Percentiles rank a stretch among this genome's conserved stretches.
phyloP scores from a whole-genome alignment of 306 rosid genomes.

The Coriaria nepalensis region DNA sequence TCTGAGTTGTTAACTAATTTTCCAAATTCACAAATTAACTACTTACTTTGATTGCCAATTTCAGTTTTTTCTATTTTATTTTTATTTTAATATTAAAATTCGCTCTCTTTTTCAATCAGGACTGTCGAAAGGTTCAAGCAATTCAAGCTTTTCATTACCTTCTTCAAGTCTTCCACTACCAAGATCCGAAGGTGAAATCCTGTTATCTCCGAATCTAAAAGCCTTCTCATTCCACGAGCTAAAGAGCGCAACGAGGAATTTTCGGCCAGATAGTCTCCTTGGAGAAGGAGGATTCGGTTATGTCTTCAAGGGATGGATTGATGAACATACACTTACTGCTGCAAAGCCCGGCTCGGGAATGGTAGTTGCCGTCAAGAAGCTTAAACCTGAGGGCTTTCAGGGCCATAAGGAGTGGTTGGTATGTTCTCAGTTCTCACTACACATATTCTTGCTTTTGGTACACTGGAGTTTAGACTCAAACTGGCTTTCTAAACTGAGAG shows the following conservation, averaged over 20 bases:
- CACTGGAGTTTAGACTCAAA: too few species aligned
- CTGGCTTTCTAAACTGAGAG: conserved; percentile 1
- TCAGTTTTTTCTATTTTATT: background rate
- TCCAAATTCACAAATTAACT: too few species aligned
- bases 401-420: conserved; percentile 99
- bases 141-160: conserved; percentile 34
- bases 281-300: conserved; percentile 97
- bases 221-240: conserved; percentile 68
- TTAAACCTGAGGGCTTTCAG: conserved; percentile 79
- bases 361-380: conserved; percentile 90
- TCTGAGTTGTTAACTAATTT: too few species aligned
- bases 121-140: conserved; percentile 33
- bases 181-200: conserved; percentile 78
- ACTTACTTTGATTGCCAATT: background rate
- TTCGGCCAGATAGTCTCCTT: conserved; percentile 68
- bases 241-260: conserved; percentile 73
- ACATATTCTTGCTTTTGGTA: background rate
- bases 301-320: conserved; percentile 94
- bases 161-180: conserved; percentile 64
- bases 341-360: conserved; percentile 75
- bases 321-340: conserved; percentile 40
- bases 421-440: conserved; percentile 15
- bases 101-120: conserved; percentile 25
- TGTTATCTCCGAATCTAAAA: conserved; percentile 63
- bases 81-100: conserved; percentile 11